These are phyloP conservation scores for Puccinellia tenuiflora DNA, from an alignment of 176 grass and related monocot species.

Conservation along the genomic window DNA sequence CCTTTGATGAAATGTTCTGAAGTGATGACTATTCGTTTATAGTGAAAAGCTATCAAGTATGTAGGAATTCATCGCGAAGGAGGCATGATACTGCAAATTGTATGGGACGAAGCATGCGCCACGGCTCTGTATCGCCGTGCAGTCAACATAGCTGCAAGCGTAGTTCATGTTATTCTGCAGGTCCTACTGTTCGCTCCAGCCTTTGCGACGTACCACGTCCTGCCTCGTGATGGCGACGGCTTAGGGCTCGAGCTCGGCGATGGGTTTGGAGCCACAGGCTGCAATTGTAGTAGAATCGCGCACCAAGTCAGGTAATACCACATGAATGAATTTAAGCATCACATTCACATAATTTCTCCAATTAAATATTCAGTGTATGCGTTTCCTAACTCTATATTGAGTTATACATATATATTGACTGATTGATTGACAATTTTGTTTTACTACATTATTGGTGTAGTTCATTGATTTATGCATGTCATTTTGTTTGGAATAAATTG, in stretches of 20 bases:
- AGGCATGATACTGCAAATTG: slow-evolving; percentile 35
- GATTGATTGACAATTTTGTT: too few relatives aligned
- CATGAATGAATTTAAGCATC: neutral
- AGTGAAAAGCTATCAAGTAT: too few relatives aligned
- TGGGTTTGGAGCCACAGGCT: slow-evolving; percentile 32
- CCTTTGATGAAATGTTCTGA: too few relatives aligned
- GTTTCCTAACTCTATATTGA: too few relatives aligned
- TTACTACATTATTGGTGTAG: too few relatives aligned
- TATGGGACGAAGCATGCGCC: slow-evolving; percentile 59
- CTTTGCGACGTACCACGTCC: too few relatives aligned
- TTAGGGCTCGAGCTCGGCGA: too few relatives aligned
- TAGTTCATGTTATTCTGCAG: slow-evolving; percentile 84
- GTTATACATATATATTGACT: too few relatives aligned
- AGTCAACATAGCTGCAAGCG: slow-evolving; percentile 45
- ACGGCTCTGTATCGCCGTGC: slow-evolving; percentile 42
- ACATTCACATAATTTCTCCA: neutral
- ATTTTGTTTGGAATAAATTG: too few relatives aligned
- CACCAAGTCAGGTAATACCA: neutral
- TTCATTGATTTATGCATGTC: too few relatives aligned
- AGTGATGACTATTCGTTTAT: too few relatives aligned
- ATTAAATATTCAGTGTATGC: too few relatives aligned
- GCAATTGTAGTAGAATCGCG: neutral
- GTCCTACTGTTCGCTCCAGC: slow-evolving; percentile 1
- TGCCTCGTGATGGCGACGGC: slow-evolving; percentile 14
- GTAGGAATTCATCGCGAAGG: slow-evolving; percentile 15